Base-by-base conservation (phyloP, 148 eudicot genomes). In the Vaccinium macrocarpon region DNA sequence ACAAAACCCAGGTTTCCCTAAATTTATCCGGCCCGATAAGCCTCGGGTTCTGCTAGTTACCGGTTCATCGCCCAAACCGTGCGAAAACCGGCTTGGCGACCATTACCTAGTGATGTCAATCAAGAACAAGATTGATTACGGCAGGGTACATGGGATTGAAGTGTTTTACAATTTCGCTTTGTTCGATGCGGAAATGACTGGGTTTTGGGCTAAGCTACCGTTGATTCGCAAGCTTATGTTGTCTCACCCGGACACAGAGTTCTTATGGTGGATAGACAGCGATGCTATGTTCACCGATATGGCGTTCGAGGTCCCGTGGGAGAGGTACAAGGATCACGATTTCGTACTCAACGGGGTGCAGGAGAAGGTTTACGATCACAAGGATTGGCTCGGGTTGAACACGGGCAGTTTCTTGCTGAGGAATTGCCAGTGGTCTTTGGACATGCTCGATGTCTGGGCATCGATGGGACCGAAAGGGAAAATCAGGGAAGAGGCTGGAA, bases 241-340 rank as follows among this genome's bases (percentile, higher is more conserved):
- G 61, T 91, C 94, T 1, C 98, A 93, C 80, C 98, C 95, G 2
- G 98, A 94, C n/a, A 77, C 93, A 5, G 95, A 93, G 88, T 94
- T 91, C 64, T 66, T 92, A 0, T 93, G 98, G 96, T 93, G 98
- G 96, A 91, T 93, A 92, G 98, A 94, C 66, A 93, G 93, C 88
- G 98, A 94, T 88, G 96, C 98, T 3, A 90, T 94, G 94, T 93
- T 94, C 71, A 94, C 98, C 1, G 98, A 94, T 83, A 93, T 94
- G 98, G 88, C 85, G 5, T 94, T 92, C 68, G 95, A 94, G 90
- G 46, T 94, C 0, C 98, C 98, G 1, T 91, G 94, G 93, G 90
- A 89, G 82, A 89, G 92, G 78, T 94, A 94, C 49, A 87, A 88
- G 27, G 88, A 87, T 82, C 73, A 81, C 8, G 93, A 94, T 23